These are phyloP conservation scores for Boletus subluridellus DNA, from an alignment of 1,284 basidiomycete species.

Conservation along the genomic window DNA sequence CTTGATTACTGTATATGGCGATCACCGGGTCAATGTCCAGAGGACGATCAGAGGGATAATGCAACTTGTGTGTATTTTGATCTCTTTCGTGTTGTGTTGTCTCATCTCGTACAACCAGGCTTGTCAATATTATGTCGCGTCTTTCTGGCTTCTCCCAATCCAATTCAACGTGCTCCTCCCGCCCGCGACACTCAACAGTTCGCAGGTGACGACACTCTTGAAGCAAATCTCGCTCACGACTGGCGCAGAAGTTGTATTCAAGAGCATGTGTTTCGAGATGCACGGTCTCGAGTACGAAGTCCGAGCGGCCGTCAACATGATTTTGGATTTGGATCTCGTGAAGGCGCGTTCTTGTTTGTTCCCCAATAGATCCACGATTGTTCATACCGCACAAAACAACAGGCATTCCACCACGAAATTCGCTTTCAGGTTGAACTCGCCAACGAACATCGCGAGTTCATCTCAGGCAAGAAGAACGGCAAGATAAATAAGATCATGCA, in stretches of 20 bases:
- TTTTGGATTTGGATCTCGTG: slow-evolving; percentile 87
- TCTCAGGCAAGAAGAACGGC: slow-evolving; percentile 96
- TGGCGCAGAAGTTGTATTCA: slow-evolving; percentile 95
- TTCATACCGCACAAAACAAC: slow-evolving; percentile 6
- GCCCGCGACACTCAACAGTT: slow-evolving; percentile 75
- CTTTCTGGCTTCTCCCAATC: slow-evolving; percentile 92
- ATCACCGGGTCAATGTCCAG: slow-evolving; percentile 93
- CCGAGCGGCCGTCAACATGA: slow-evolving; percentile 78
- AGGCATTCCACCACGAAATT: slow-evolving; percentile 95
- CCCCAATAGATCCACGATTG: not conserved
- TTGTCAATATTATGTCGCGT: slow-evolving; percentile 93
- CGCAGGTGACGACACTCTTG: slow-evolving; percentile 81
- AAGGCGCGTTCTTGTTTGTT: slow-evolving; percentile 54
- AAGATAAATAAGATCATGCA: slow-evolving; percentile 99
- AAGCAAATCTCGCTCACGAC: slow-evolving; percentile 85
- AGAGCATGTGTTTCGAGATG: slow-evolving; percentile 96
- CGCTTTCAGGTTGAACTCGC: slow-evolving; percentile 98
- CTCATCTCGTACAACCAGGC: slow-evolving; percentile 51
- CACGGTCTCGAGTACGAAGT: slow-evolving; percentile 96
- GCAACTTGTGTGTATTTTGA: slow-evolving; percentile 70
- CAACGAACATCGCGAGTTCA: slow-evolving; percentile 98
- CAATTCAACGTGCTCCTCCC: slow-evolving; percentile 91
- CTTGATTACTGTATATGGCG: slow-evolving; percentile 91
- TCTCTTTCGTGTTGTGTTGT: slow-evolving; percentile 9
- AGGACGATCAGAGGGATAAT: slow-evolving; percentile 93